Conservation (phyloP, 495 filamentous ascomycete species). For the Annulohypoxylon moriforme region DNA sequence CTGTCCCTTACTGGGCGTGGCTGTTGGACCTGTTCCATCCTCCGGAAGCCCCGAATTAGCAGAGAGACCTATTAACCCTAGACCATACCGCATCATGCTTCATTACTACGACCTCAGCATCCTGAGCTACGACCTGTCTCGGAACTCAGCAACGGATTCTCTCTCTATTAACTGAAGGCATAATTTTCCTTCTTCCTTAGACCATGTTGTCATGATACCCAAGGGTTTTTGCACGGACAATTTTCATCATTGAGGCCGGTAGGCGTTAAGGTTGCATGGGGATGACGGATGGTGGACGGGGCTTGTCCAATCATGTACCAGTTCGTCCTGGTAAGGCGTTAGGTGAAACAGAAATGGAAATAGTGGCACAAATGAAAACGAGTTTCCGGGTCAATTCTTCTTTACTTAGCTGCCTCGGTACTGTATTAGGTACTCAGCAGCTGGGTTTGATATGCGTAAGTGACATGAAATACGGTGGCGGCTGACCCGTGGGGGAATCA, state of each 20-base stretch:
- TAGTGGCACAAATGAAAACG: conserved; percentile 5
- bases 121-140: conserved; percentile 80
- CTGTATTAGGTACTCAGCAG: not conserved
- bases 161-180: conserved; percentile 36
- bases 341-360: not conserved
- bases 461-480: not conserved
- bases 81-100: conserved; percentile 77
- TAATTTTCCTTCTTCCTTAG: conserved; percentile 18
- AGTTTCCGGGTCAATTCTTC: not conserved
- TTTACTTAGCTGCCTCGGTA: conserved; percentile 22
- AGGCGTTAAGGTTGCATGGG: conserved; percentile 38
- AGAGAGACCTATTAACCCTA: conserved; percentile 49
- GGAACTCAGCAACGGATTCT: conserved; percentile 39
- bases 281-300: not conserved
- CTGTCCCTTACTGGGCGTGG: conserved; percentile 56
- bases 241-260: conserved; percentile 4
- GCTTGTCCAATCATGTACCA: conserved; percentile 5
- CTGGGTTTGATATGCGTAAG: not conserved
- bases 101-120: conserved; percentile 81
- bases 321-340: conserved; percentile 15
- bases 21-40: conserved; percentile 56
- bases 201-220: conserved; percentile 35
- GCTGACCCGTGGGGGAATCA: conserved; percentile 20
- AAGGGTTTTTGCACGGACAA: not conserved
- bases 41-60: conserved; percentile 61